Percentiles rank a stretch among this genome's conserved stretches.
Conservation (phyloP, 2,329 filamentous ascomycete genomes). For the Aureobasidium sp. region DNA sequence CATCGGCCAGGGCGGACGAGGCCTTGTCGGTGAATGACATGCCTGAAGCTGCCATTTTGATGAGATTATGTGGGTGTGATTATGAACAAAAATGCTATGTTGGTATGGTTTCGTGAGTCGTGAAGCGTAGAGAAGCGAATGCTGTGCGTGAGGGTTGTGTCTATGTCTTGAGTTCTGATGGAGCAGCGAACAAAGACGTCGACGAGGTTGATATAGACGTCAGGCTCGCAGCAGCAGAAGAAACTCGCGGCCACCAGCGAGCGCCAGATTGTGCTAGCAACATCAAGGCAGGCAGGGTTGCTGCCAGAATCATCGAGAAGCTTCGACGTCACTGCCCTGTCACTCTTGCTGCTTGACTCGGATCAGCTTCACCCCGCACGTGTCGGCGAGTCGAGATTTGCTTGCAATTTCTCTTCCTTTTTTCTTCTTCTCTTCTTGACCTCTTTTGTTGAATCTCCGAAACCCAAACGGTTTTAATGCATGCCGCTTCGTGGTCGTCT, state of each 20-base stretch:
- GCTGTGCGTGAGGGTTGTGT: not conserved
- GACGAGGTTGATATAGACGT: slow-evolving; percentile 4
- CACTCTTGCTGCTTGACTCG: not conserved
- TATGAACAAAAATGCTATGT: not conserved
- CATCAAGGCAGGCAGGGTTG: not conserved
- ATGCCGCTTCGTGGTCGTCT: not conserved
- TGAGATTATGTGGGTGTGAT: not conserved
- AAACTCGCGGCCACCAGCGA: not conserved
- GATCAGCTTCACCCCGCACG: not conserved
- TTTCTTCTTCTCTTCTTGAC: not conserved
- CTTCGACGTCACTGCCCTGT: not conserved
- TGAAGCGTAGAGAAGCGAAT: slow-evolving; percentile 7
- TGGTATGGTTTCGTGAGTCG: slow-evolving; percentile 11
- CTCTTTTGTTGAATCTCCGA: not conserved
- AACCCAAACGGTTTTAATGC: not conserved
- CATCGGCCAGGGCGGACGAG: slow-evolving; percentile 81
- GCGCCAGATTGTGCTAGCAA: not conserved
- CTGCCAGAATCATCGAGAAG: not conserved
- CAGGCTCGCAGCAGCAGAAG: not conserved
- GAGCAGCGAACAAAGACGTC: not conserved
- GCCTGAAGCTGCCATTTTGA: slow-evolving; percentile 9
- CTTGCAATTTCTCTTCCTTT: not conserved
- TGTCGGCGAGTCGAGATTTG: not conserved
- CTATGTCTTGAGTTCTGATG: not conserved
- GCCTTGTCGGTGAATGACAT: slow-evolving; percentile 94